Percentiles rank a stretch among this genome's conserved stretches.
Evolutionary conservation across 2,329 filamentous ascomycete species (phyloP).

Genomic region (Didymella segeticola): DNA sequence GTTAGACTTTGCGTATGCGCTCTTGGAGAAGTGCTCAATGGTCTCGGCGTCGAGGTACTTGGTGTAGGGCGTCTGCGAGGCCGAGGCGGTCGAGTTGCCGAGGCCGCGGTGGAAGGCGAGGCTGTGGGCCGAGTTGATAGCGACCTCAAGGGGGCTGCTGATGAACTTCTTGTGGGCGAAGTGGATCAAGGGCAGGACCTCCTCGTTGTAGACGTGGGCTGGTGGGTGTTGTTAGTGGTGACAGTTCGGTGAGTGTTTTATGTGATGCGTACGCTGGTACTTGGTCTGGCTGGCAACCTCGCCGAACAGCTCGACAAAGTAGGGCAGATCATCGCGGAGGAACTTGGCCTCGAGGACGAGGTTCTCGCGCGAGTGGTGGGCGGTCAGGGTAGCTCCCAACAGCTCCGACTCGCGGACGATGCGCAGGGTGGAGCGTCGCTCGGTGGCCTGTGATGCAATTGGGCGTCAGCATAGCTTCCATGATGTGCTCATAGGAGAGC

Average conservation of each 20-base stretch:
- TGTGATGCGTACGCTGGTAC: constrained; percentile 71
- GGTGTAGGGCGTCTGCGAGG: constrained; percentile 72
- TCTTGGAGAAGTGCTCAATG: constrained; percentile 76
- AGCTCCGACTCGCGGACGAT: constrained; percentile 96
- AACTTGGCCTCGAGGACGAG: constrained; percentile 93
- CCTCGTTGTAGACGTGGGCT: constrained; percentile 92
- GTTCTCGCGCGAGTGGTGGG: constrained; percentile 92
- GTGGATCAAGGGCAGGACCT: constrained; percentile 78
- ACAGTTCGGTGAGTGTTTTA: neutral
- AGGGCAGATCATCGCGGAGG: constrained; percentile 92
- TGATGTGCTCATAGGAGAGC: neutral
- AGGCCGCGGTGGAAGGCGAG: constrained; percentile 94
- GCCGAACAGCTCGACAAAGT: constrained; percentile 93
- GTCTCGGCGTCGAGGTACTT: constrained; percentile 81
- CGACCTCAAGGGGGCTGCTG: constrained; percentile 69
- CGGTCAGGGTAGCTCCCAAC: constrained; percentile 85
- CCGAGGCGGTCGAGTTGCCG: constrained; percentile 77
- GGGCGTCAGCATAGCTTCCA: constrained; percentile 13
- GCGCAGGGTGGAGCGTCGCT: constrained; percentile 85
- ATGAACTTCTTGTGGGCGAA: constrained; percentile 77
- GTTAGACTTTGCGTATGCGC: constrained; percentile 87
- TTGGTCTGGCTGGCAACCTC: constrained; percentile 90
- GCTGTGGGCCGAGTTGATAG: constrained; percentile 83
- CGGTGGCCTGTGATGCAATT: constrained; percentile 69
- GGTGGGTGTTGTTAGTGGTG: too few species aligned